Base-by-base conservation (phyloP, 129 eudicot species). In the Kitagawia praeruptora region DNA sequence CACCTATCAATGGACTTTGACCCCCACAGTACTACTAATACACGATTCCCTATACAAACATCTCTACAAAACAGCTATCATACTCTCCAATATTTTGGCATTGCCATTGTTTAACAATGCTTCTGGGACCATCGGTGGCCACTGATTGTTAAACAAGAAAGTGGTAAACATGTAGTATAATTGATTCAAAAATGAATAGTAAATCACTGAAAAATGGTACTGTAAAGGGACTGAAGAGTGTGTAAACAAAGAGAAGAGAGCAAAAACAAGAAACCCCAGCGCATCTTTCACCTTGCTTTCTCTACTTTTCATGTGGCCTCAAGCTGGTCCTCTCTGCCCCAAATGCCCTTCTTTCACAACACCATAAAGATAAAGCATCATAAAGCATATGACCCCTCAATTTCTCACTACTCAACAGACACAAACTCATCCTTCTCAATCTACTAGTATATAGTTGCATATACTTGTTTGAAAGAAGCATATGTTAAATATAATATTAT, bases 281-380 rank as follows among this genome's bases (percentile, higher is more conserved):
- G 69, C 89, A 56, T 78, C 80, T 87, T 78, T 81, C 84, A 63
- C 82, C 74, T 80, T 82, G 85, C 96, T 91, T 91, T 91, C 96
- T 79, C 96, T 64, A 46, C 96, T 91, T 91, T 91, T 91, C 63
- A 88, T 87, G 96, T 79, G 25, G 66, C 41, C 39, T 78, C 76
- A 28, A 70, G 44, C 74, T 41, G 67, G 73, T 45, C 77, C 69
- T 25, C 69, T 61, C 69, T 61, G 80, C 79, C 79, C 81, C 78
- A 51, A 75, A 23, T 74, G 40, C 86, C 77, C 85, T 77, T 83
- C 87, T 87, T 78, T 83, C 85, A 83, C 81, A 70, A 80, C 89
- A 84, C 76, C 83, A 79, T 79, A 86, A 88, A 88, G 87, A 85
- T 86, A 70, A 88, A 88, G 90, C 89, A 82, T 77, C 86, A 85